Base-by-base conservation (phyloP, 352 stramenopile genomes). In the Phytophthora melonis region DNA sequence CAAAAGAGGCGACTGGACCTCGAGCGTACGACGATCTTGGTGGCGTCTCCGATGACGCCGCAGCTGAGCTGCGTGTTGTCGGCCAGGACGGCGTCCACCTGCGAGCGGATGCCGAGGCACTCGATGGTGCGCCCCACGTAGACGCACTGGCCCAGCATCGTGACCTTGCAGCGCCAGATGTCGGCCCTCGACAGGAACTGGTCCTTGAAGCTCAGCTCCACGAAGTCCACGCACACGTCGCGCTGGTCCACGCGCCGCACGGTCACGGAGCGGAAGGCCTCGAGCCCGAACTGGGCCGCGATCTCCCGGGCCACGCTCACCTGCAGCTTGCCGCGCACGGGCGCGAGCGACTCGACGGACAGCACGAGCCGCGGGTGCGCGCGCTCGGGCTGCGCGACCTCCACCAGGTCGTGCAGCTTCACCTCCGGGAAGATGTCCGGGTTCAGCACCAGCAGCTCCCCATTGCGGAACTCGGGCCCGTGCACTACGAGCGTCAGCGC, bases 21-120 rank as follows among this genome's bases (percentile, higher is more conserved):
- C 32, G 96, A 99, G 59, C 87, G 89, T 13, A 97, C 98, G 21
- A 98, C 98, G 50, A 99, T 95, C 77, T 99, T 99, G 5, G 98
- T 99, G 25, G 96, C 84, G 21, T 97, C 89, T 32, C 93, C 97
- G 58, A 99, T 93, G 45, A 99, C 89, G 14, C 97, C 98, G 36
- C 91, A 98, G 52, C 89, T 68, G 1, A 98, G 80, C 2, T 85
- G 80, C 36, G 88, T 77, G 36, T 85, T 84, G 39, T 86, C 86
- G 1, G 88, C 80, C 43, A 97, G 77, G 18, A 98, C 79, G 45
- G 98, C 96, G 55, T 99, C 94, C 62, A 98, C 94, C 58, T 97
- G 86, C 2, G 90, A 94, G 50, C 95, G 91, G 32, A 98, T 92
- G n/a, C 86, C 80, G 5, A 93, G 79, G 39, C 77, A 81, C 54